Evolutionary conservation across 495 filamentous ascomycete species (phyloP), one percentile per base, ranked within the genome.

Genomic region (Rusavskia elegans): DNA sequence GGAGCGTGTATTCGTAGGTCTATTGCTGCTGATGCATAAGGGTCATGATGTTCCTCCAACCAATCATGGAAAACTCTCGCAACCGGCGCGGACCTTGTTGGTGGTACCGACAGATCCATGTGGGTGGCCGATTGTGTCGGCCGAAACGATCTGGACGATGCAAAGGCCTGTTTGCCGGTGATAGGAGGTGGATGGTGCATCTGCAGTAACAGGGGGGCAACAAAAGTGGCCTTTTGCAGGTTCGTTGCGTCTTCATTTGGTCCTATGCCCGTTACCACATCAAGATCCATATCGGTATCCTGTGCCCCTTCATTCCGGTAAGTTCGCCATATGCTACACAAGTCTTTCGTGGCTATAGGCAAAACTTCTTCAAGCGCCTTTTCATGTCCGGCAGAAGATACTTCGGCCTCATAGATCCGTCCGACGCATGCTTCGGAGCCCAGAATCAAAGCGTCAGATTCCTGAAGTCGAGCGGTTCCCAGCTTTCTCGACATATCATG

Each of bases 1-100:
- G 84, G 85, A 44, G 75, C 69, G 51, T 80, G 64, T 23, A 71
- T 70, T 53, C 75, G 67, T 37, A 94, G 67, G 13, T 79, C 66
- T 38, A 77, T 68, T 3, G 84, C 58, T 53, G 84, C 81, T 44
- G 72, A 67, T 20, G 65, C 64, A 54, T 79, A 80, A 25, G 81
- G 68, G 45, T 79, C 73, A 60, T 90, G 81, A 57, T 83, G 74
- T 3, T 71, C 70, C 49, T 85, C 72, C 37, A 93, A 69, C 88
- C 88, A 96, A 53, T 83, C 74, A 21, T 93, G 72, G 16, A 96
- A 68, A 29, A 87, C 71, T 56, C 80, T 79, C 14, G 89, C 85
- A 6, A 90, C 66, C 6, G 84, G 74, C 36, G 60, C 66, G 8
- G 36, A 65, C 57, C 44, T 59, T 53, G 51, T 46, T 58, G 19